These are phyloP conservation scores for Hyphopichia burtonii DNA, from an alignment of 1,139 yeast genomes.

Conservation along the genomic window DNA sequence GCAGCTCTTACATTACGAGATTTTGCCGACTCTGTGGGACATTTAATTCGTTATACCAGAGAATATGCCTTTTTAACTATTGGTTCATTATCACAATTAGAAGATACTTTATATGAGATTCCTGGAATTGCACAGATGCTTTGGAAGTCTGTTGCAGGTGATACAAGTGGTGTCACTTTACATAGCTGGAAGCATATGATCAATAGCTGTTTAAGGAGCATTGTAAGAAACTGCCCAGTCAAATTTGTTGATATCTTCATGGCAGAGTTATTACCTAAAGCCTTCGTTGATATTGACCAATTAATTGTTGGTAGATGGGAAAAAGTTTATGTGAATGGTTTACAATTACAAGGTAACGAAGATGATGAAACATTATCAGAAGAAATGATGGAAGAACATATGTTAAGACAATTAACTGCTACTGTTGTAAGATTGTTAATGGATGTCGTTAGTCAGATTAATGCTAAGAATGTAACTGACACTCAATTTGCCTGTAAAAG, in stretches of 20 bases:
- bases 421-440: slow-evolving; percentile 87
- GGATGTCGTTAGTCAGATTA: slow-evolving; percentile 80
- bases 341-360: slow-evolving; percentile 65
- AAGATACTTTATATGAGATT: slow-evolving; percentile 82
- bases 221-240: slow-evolving; percentile 84
- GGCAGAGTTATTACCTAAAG: slow-evolving; percentile 73
- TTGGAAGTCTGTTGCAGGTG: slow-evolving; percentile 87
- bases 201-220: slow-evolving; percentile 81
- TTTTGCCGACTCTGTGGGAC: slow-evolving; percentile 98
- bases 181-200: slow-evolving; percentile 98
- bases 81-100: slow-evolving; percentile 87
- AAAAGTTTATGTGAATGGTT: slow-evolving; percentile 65
- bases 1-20: slow-evolving; percentile 93
- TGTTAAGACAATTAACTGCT: slow-evolving; percentile 88
- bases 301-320: slow-evolving; percentile 75
- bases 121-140: slow-evolving; percentile 75
- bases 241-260: slow-evolving; percentile 66
- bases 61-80: slow-evolving; percentile 92
- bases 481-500: slow-evolving; percentile 66
- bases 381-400: slow-evolving; percentile 97
- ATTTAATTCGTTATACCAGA: slow-evolving; percentile 89
- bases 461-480: slow-evolving; percentile 46
- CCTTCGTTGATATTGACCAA: slow-evolving; percentile 69
- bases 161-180: slow-evolving; percentile 79
- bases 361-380: slow-evolving; percentile 88